Evolutionary conservation across 176 grass and related monocot genomes (phyloP), one percentile per base, ranked within the genome.

Genomic region (Melocanna baccifera): DNA sequence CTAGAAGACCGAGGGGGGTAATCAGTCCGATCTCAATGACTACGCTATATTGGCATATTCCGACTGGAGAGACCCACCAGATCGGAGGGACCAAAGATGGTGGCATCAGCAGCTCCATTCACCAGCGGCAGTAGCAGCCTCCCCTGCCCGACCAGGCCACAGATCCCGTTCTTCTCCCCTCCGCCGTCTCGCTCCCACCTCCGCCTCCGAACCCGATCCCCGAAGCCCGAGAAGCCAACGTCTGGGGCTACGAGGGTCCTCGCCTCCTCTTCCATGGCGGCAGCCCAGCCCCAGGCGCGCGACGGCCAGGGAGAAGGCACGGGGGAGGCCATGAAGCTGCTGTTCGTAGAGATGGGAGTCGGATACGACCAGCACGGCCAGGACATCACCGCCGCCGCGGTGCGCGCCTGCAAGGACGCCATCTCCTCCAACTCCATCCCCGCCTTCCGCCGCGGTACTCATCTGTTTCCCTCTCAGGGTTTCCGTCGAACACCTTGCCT

Each of bases 361-460:
- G 93, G 93, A 39, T 99, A 96, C 88, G 93, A 96, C 87, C 96
- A 98, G 82, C 96, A 98, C 51, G 96, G 96, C 20, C 96, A 98
- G 78, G 96, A 96, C 75, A 92, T 99, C 81, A 96, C 96, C 11
- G 64, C 88, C 42, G 91, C 93, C 4, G 93, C 96, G 63, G 90
- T 93, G 93, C 86, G 93, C 55, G 96, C 96, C 73, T 98, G 96
- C 85, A 93, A 82, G 61, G 89, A 98, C 75, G 96, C 96, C 73
- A 98, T 98, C 71, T 89, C 96, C 82, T 98, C 93, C 57, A 99
- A 99, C 55, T 99, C 93, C 79, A 99, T 99, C 84, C 96, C 96
- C 4, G 96, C 96, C 55, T 99, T 96, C 73, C 91, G 96, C 77
- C 56, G 90, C 48, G 93, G 96, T 96, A 48, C 42, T 52, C 20